phyloP scores from a whole-genome alignment of 805 yeast species.

The Saturnispora quitensis region DNA sequence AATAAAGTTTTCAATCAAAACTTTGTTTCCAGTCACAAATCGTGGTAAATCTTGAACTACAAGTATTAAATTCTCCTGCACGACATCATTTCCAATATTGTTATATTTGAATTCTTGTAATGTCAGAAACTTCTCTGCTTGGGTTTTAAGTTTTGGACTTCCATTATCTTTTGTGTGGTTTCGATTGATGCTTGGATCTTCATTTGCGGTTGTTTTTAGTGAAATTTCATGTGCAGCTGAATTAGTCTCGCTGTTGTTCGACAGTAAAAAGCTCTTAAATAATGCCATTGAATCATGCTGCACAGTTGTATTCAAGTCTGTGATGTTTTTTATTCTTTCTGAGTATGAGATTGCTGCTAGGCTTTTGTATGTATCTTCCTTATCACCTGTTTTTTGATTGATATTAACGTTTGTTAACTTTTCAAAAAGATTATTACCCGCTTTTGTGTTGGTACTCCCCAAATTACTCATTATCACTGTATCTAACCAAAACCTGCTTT shows the following conservation, averaged over 20 bases:
- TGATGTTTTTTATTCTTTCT: background rate
- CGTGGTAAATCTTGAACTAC: constrained; percentile 17
- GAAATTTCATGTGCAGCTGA: background rate
- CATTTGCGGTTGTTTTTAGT: background rate
- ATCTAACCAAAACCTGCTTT: background rate
- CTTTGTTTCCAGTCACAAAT: constrained; percentile 10
- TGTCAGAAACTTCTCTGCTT: background rate
- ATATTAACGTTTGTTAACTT: background rate
- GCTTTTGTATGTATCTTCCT: background rate
- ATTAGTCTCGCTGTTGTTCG: background rate
- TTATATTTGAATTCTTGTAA: background rate
- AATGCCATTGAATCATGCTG: background rate
- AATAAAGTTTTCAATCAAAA: constrained; percentile 18
- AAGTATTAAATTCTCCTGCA: constrained; percentile 9
- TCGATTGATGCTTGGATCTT: background rate
- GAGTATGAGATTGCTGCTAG: background rate
- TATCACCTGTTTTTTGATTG: background rate
- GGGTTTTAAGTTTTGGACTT: background rate
- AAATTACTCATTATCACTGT: background rate
- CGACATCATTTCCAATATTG: background rate
- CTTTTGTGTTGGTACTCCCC: background rate
- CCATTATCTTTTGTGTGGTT: background rate
- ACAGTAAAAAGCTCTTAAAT: background rate
- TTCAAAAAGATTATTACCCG: background rate
- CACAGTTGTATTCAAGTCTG: background rate